Conservation (phyloP, 371 early-diverging fungal genomes). For the Nematocida sp. region DNA sequence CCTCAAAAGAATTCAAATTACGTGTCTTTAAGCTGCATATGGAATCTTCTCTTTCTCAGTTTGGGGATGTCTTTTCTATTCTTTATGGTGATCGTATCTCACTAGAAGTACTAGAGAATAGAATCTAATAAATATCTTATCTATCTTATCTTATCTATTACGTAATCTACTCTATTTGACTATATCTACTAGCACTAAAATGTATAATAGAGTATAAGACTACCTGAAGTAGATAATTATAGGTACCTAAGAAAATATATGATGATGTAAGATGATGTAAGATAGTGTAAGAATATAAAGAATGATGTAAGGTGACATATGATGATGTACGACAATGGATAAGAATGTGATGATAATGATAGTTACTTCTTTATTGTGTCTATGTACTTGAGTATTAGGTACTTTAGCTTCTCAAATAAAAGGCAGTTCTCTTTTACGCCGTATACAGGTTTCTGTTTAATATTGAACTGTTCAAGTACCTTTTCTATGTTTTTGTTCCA, state of each 20-base stretch:
- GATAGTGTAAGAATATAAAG: too few relatives aligned
- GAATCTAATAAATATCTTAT: too few relatives aligned
- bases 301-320: too few relatives aligned
- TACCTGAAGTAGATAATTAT: too few relatives aligned
- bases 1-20: background rate
- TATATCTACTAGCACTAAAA: too few relatives aligned
- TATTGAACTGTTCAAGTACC: slow-evolving; percentile 52
- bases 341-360: background rate
- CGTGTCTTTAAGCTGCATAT: slow-evolving; percentile 1
- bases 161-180: too few relatives aligned
- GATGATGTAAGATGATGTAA: too few relatives aligned
- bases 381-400: slow-evolving; percentile 55
- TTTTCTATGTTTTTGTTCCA: slow-evolving; percentile 56
- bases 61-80: background rate
- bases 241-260: too few relatives aligned
- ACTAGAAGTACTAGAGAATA: background rate
- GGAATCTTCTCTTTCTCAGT: background rate
- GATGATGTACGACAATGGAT: background rate
- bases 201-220: too few relatives aligned
- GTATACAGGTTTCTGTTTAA: slow-evolving; percentile 52
- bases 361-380: slow-evolving; percentile 48
- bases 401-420: slow-evolving; percentile 62
- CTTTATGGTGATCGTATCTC: background rate
- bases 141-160: too few relatives aligned
- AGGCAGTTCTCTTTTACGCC: slow-evolving; percentile 50